Percentiles rank a stretch among this genome's conserved stretches.
Evolutionary conservation across 148 eudicot species (phyloP).

Genomic region (Rhododendron molle): DNA sequence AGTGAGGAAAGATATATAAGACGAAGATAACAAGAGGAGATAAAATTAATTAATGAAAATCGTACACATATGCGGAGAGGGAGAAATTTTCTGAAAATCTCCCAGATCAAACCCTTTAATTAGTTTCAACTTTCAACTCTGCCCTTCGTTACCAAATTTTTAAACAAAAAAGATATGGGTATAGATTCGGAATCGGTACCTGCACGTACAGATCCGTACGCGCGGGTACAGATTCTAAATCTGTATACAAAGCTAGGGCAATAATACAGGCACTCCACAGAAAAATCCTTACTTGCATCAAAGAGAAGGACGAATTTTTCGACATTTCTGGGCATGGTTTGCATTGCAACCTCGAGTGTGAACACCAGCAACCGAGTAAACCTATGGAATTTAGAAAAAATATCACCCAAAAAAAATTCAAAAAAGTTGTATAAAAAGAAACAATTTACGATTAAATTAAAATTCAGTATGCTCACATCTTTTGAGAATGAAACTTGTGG

Average conservation of each 20-base stretch:
- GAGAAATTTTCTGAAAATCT: not conserved
- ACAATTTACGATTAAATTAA: not conserved
- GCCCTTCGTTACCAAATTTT: slow-evolving; percentile 30
- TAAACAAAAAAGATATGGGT: not conserved
- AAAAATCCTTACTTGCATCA: slow-evolving; percentile 87
- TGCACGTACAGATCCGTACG: not conserved
- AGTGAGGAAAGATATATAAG: no score
- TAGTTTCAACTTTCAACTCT: slow-evolving; percentile 15
- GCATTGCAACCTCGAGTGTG: slow-evolving; percentile 93
- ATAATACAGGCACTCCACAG: not conserved
- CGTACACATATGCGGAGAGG: not conserved
- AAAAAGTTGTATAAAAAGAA: not conserved
- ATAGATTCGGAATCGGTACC: no score
- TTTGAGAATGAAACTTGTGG: slow-evolving; percentile 84
- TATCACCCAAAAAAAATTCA: not conserved
- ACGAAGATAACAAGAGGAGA: no score
- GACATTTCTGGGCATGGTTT: slow-evolving; percentile 72
- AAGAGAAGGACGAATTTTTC: slow-evolving; percentile 79
- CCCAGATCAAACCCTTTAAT: not conserved
- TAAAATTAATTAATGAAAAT: no score
- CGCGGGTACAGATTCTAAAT: not conserved
- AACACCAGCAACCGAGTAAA: slow-evolving; percentile 83
- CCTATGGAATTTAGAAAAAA: slow-evolving; percentile 22
- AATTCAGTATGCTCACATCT: slow-evolving; percentile 45
- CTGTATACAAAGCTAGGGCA: not conserved